phyloP scores from a whole-genome alignment of 129 eudicot genomes.

The Deinandra increscens region DNA sequence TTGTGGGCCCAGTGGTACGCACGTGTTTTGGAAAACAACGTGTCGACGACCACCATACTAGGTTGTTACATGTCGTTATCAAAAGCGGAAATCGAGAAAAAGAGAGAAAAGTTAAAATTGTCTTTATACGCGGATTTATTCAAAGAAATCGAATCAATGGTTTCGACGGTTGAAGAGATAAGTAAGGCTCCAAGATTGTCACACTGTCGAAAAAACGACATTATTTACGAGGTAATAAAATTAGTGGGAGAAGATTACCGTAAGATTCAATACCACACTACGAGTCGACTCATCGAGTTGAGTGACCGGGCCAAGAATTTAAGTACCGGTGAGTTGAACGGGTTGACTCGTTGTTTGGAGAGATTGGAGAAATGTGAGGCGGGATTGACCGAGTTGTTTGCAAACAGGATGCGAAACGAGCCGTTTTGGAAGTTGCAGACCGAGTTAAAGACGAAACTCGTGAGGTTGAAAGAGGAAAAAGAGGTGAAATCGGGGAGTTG shows the following conservation, averaged over 20 bases:
- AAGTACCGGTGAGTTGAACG: slow-evolving; percentile 34
- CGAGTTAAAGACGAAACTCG: slow-evolving; percentile 25
- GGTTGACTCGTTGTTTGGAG: slow-evolving; percentile 36
- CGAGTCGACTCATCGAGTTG: slow-evolving; percentile 39
- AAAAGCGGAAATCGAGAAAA: neutral
- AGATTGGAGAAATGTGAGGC: slow-evolving; percentile 43
- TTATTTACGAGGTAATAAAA: slow-evolving; percentile 55
- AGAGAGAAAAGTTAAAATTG: slow-evolving; percentile 14
- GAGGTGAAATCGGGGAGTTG: slow-evolving; percentile 24
- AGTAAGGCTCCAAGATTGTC: slow-evolving; percentile 44
- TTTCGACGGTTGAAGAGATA: slow-evolving; percentile 49
- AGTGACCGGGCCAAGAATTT: slow-evolving; percentile 24
- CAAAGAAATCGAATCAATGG: slow-evolving; percentile 38
- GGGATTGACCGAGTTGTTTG: slow-evolving; percentile 47
- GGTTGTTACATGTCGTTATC: slow-evolving; percentile 15
- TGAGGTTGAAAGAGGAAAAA: slow-evolving; percentile 21
- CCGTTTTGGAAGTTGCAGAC: slow-evolving; percentile 55
- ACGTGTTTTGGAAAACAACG: slow-evolving; percentile 36
- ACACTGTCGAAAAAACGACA: slow-evolving; percentile 36
- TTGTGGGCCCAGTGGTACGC: slow-evolving; percentile 80
- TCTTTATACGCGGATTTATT: slow-evolving; percentile 41
- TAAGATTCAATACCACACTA: slow-evolving; percentile 37
- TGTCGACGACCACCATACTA: slow-evolving; percentile 34
- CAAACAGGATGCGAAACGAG: slow-evolving; percentile 42
- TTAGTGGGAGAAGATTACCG: slow-evolving; percentile 67